Conservation (phyloP, 805 yeast genomes). For the Ascoidea tarda region DNA sequence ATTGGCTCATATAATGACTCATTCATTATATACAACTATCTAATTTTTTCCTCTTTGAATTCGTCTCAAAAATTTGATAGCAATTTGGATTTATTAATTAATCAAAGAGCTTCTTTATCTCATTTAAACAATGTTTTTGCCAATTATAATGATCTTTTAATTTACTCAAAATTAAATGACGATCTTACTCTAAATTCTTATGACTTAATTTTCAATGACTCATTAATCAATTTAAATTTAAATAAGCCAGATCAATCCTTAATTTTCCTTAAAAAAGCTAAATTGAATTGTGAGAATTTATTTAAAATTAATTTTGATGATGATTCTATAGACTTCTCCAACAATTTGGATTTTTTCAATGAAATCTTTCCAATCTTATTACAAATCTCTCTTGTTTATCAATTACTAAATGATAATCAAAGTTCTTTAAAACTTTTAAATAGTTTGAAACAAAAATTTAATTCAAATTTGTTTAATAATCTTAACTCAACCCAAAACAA, state of each 20-base stretch:
- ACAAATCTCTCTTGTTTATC: slow-evolving; percentile 44
- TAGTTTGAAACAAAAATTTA: slow-evolving; percentile 13
- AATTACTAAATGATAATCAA: slow-evolving; percentile 17
- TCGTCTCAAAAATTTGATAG: slow-evolving; percentile 18
- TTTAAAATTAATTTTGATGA: slow-evolving; percentile 14
- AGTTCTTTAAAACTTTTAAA: slow-evolving; percentile 24
- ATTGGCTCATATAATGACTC: slow-evolving; percentile 37
- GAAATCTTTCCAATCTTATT: slow-evolving; percentile 51
- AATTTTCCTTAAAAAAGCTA: slow-evolving; percentile 29
- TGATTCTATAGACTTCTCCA: slow-evolving; percentile 17
- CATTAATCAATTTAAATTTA: slow-evolving; percentile 36
- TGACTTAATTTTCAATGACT: slow-evolving; percentile 52
- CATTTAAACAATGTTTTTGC: slow-evolving; percentile 19
- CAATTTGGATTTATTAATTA: slow-evolving; percentile 42
- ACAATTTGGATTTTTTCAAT: slow-evolving; percentile 22
- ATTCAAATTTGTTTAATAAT: slow-evolving; percentile 1
- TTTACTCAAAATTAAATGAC: slow-evolving; percentile 5
- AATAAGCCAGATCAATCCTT: slow-evolving; percentile 27
- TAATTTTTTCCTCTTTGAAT: slow-evolving; percentile 24
- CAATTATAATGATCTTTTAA: slow-evolving; percentile 8
- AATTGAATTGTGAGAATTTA: slow-evolving; percentile 11
- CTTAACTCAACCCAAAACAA: background rate
- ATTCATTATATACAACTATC: slow-evolving; percentile 31
- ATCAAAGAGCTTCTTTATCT: slow-evolving; percentile 55
- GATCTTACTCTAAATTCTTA: slow-evolving; percentile 22